phyloP scores from a whole-genome alignment of 768 basidiomycete species.

The Agrocybe pediades region DNA sequence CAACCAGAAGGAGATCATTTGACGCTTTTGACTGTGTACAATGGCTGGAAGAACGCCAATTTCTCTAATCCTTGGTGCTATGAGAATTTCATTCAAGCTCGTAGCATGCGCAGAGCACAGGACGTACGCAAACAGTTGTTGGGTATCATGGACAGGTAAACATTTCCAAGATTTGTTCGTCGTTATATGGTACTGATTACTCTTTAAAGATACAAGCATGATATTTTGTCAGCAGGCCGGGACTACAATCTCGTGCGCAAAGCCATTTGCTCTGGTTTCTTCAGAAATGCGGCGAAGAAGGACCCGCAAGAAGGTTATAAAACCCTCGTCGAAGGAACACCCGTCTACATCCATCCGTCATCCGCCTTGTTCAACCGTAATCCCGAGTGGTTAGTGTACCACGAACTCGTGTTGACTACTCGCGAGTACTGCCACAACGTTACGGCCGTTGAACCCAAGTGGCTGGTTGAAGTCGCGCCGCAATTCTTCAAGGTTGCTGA shows the following conservation, averaged over 20 bases:
- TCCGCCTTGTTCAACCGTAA: slow-evolving; percentile 95
- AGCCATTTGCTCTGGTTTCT: slow-evolving; percentile 97
- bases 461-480: slow-evolving; percentile 97
- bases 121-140: slow-evolving; percentile 97
- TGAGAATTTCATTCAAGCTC: slow-evolving; percentile 97
- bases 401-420: slow-evolving; percentile 96
- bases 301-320: slow-evolving; percentile 99
- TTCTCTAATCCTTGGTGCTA: slow-evolving; percentile 99
- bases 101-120: slow-evolving; percentile 96
- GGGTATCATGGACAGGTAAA: slow-evolving; percentile 97
- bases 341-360: slow-evolving; percentile 97
- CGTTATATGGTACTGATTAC: slow-evolving; percentile 8
- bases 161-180: slow-evolving; percentile 8
- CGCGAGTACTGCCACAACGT: slow-evolving; percentile 93
- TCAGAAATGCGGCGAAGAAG: slow-evolving; percentile 98
- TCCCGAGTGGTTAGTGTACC: slow-evolving; percentile 95
- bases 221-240: slow-evolving; percentile 87
- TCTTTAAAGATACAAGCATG: slow-evolving; percentile 84
- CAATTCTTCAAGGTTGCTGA: slow-evolving; percentile 99
- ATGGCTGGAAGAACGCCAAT: slow-evolving; percentile 95
- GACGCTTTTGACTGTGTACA: slow-evolving; percentile 92
- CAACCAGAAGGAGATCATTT: slow-evolving; percentile 98
- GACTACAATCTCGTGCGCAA: slow-evolving; percentile 93
- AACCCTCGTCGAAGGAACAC: slow-evolving; percentile 96
- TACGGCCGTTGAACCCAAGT: slow-evolving; percentile 95